Conservation (phyloP, 1,139 yeast genomes). For the Trichomonascaceae sp. region DNA sequence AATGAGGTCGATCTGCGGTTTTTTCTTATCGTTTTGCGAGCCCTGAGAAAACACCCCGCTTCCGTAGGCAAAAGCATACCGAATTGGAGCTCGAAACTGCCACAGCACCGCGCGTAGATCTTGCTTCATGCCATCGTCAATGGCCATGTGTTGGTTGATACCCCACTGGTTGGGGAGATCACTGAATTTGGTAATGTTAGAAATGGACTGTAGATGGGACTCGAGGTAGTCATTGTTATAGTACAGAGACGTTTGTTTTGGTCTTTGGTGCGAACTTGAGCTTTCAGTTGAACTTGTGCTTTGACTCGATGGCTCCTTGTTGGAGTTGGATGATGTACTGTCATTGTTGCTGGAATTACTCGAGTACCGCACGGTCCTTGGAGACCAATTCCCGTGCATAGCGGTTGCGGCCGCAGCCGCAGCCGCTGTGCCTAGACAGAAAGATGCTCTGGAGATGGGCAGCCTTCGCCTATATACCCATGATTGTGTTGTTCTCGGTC, state of each 20-base stretch:
- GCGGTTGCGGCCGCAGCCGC: too few species aligned
- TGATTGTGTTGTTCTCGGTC: too few species aligned
- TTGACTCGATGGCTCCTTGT: too few species aligned
- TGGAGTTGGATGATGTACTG: too few species aligned
- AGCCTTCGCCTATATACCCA: too few species aligned
- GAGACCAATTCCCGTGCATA: too few species aligned
- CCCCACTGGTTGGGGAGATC: conserved; percentile 44
- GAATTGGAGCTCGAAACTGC: conserved; percentile 54
- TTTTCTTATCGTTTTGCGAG: conserved; percentile 10
- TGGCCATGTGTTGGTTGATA: conserved; percentile 41
- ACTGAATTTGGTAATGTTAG: conserved; percentile 27
- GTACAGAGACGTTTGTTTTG: not conserved
- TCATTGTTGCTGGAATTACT: too few species aligned
- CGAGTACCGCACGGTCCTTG: too few species aligned
- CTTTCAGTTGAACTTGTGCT: too few species aligned
- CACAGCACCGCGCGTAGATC: conserved; percentile 39
- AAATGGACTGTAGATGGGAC: conserved; percentile 13
- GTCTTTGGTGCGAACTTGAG: too few species aligned
- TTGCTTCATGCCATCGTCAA: conserved; percentile 33
- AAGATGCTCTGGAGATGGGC: too few species aligned
- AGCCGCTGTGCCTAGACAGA: too few species aligned
- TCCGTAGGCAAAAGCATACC: conserved; percentile 84
- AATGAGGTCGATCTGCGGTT: conserved; percentile 77
- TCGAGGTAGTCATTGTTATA: conserved; percentile 11
- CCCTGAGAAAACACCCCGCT: conserved; percentile 89